phyloP scores from a whole-genome alignment of 371 early-diverging fungal genomes.

The Coemansia sp. region DNA sequence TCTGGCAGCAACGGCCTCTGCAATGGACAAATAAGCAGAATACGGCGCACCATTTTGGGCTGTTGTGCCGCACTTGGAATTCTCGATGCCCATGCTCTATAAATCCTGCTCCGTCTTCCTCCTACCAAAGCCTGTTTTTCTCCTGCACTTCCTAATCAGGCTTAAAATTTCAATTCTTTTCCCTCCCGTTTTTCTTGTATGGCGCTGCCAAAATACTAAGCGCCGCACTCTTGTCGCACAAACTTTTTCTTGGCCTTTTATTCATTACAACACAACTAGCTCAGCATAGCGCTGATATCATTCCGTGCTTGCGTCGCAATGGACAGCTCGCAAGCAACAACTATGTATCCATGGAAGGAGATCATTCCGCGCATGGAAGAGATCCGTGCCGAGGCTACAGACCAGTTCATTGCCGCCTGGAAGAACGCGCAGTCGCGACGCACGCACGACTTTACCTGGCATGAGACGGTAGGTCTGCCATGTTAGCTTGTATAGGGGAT shows the following conservation, averaged over 20 bases:
- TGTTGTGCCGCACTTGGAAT: background rate
- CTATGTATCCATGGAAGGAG: constrained; percentile 41
- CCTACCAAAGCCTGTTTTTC: background rate
- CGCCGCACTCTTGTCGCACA: constrained; percentile 4
- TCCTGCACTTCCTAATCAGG: constrained; percentile 1
- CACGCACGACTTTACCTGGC: constrained; percentile 42
- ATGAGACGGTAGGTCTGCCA: constrained; percentile 40
- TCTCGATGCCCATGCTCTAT: background rate
- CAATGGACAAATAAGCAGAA: background rate
- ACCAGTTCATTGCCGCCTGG: constrained; percentile 47
- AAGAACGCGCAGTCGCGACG: constrained; percentile 18
- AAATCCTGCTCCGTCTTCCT: background rate
- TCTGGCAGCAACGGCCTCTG: background rate
- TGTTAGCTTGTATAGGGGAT: background rate
- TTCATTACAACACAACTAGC: background rate
- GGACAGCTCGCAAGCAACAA: constrained; percentile 19
- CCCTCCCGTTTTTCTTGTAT: background rate
- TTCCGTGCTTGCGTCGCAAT: background rate
- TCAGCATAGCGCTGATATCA: background rate
- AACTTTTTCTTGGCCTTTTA: background rate
- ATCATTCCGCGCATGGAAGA: constrained; percentile 49
- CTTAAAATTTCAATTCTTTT: background rate
- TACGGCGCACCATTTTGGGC: background rate
- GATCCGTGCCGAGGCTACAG: constrained; percentile 45
- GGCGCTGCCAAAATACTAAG: background rate